Conservation (phyloP, 2,329 filamentous ascomycete species). For the Beauveria brongniartii region DNA sequence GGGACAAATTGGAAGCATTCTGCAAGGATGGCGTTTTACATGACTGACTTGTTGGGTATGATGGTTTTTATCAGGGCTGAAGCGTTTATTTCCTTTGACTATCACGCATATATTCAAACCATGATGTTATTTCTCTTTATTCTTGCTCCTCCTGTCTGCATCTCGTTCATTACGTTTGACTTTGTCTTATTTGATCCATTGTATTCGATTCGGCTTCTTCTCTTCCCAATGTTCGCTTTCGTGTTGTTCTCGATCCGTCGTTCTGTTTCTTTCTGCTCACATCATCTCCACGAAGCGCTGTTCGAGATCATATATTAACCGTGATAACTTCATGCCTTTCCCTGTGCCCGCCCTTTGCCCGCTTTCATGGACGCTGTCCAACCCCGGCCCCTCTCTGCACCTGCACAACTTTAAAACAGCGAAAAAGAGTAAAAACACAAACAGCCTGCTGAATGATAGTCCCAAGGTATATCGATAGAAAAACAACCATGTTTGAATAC, state of each 20-base stretch:
- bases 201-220: no score
- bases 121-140: background rate
- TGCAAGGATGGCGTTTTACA: background rate
- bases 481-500: background rate
- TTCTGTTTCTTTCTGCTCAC: background rate
- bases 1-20: background rate
- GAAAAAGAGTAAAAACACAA: background rate
- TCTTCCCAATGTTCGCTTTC: background rate
- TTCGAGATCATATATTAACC: background rate
- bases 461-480: constrained; percentile 9
- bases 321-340: background rate
- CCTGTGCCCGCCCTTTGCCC: background rate
- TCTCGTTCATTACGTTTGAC: background rate
- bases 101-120: background rate
- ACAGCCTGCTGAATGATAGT: constrained; percentile 3
- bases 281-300: background rate
- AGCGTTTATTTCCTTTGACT: background rate
- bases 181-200: no score
- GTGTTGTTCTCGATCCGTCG: no score
- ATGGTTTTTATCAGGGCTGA: background rate
- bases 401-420: background rate
- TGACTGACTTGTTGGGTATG: background rate
- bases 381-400: background rate
- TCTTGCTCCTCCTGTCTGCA: background rate
- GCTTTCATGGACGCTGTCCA: background rate